Evolutionary conservation across 116 monocot species (phyloP), one percentile per base, ranked within the genome.

Genomic region (Cymodocea nodosa): DNA sequence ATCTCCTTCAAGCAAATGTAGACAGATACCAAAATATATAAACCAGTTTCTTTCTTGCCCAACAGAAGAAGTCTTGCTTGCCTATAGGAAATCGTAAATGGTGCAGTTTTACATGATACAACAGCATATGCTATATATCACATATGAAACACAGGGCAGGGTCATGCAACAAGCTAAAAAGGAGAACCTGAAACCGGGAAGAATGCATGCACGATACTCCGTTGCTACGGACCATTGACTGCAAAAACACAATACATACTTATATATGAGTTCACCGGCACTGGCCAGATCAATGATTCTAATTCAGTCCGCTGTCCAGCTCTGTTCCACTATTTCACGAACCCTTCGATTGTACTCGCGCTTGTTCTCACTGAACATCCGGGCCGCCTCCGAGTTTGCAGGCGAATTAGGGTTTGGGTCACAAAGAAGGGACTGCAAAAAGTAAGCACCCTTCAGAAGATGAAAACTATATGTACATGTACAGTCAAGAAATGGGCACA

Each of bases 341-440:
- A 84, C 80, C 67, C 78, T 71, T 9, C 84, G 59, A 62, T 84
- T 80, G 78, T 80, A 84, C 18, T 84, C 80, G 0, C 84, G 84
- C 63, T 84, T 84, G 72, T 80, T 80, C 44, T 80, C 78, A 24
- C 84, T 80, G 70, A 78, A 80, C 80, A 84, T 69, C 6, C 84
- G 74, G 15, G 84, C 84, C 14, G 84, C 84, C 70, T 84, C 84
- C 2, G 84, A 80, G 60, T 84, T 84, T 52, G 80, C 84, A 57
- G 84, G 84, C 6, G 80, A 84, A 68, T 80, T 84, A 6, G 80
- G 84, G 65, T 84, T 84, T 24, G 84, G 84, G 24, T 84, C 84
- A 52, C 84, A 84, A 0, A 84, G 80, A 15, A 84, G 78, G 20
- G 84, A 84, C 84, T 84, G 72, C 18, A 35, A 39, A 67, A 59